Percentiles rank a stretch among this genome's conserved stretches.
Evolutionary conservation across 2,329 filamentous ascomycete species (phyloP).

Genomic region (Trichoderma pleuroti): DNA sequence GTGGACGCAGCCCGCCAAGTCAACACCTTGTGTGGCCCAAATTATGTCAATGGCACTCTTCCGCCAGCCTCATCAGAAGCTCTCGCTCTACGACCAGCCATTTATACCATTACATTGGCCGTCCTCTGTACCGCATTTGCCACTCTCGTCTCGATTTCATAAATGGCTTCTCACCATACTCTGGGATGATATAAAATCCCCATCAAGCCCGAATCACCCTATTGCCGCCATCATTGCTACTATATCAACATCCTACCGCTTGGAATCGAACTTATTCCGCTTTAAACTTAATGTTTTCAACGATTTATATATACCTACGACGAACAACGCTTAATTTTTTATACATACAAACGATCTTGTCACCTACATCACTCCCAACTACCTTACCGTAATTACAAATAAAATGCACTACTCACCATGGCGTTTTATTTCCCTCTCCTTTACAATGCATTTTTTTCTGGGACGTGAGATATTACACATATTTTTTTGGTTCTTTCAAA

Average conservation of each 20-base stretch:
- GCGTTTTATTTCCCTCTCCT: not conserved
- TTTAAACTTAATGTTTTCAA: slow-evolving; percentile 4
- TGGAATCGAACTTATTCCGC: not conserved
- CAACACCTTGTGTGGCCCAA: slow-evolving; percentile 60
- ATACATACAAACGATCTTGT: not conserved
- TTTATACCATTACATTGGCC: slow-evolving; percentile 20
- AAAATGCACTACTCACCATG: not conserved
- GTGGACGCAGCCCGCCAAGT: slow-evolving; percentile 66
- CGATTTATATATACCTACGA: not conserved
- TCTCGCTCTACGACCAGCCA: slow-evolving; percentile 20
- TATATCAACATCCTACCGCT: not conserved
- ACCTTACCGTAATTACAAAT: not conserved
- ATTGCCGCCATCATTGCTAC: not conserved
- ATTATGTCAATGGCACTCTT: slow-evolving; percentile 56
- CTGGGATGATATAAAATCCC: not conserved
- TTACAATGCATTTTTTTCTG: not conserved
- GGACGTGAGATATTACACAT: not conserved
- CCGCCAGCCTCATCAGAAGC: slow-evolving; percentile 33
- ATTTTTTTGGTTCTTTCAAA: not conserved
- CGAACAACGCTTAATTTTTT: slow-evolving; percentile 1
- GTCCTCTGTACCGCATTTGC: slow-evolving; percentile 14
- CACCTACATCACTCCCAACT: not conserved
- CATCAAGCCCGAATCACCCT: not conserved
- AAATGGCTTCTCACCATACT: not conserved
- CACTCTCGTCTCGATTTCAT: not conserved